These are phyloP conservation scores for Cucumis sativus DNA, from an alignment of 306 rosid genomes.

Conservation along the genomic window Cucumber_9930_V3 NC_026659.2:983001-983500, in stretches of 20 bases:
- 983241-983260: conserved; percentile 44
- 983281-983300: conserved; percentile 69
- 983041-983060: no score
- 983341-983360: neutral
- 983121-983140: neutral
- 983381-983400: no score
- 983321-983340: conserved; percentile 23
- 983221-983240: conserved; percentile 57
- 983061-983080: no score
- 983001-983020: no score
- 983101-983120: neutral
- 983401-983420: no score
- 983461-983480: no score
- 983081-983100: no score
- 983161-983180: conserved; percentile 84
- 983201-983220: conserved; percentile 81
- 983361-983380: no score
- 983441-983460: no score
- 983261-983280: conserved; percentile 60
- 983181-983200: conserved; percentile 88
- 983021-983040: no score
- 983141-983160: conserved; percentile 64
- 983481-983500: no score
- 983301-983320: conserved; percentile 84
- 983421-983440: no score